These are phyloP conservation scores for Pichia sp. DNA, from an alignment of 1,139 yeast genomes.

Conservation along the genomic window DNA sequence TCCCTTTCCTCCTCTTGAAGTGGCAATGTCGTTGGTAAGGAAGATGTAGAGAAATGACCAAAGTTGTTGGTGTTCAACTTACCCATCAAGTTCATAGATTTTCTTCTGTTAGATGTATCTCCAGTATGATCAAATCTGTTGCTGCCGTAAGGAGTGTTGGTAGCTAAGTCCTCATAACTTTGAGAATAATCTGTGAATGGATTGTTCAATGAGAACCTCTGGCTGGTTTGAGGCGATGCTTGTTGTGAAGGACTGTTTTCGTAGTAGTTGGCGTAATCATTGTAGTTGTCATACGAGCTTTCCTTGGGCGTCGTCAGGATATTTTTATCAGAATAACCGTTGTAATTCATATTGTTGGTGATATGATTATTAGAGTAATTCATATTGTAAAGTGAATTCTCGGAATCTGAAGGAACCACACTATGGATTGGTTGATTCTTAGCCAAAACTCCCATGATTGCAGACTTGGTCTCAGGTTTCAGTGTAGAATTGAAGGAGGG, in stretches of 20 bases:
- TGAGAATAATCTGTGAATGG: constrained; percentile 18
- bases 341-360: neutral
- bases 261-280: constrained; percentile 9
- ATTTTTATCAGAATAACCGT: neutral
- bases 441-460: constrained; percentile 26
- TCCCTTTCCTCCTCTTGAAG: constrained; percentile 15
- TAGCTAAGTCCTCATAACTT: constrained; percentile 13
- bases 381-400: constrained; percentile 14
- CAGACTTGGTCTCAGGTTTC: constrained; percentile 27
- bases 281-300: neutral
- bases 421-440: constrained; percentile 6
- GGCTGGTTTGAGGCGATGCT: neutral
- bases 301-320: neutral
- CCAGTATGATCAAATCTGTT: neutral
- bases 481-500: constrained; percentile 42
- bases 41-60: constrained; percentile 13
- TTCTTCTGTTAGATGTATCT: constrained; percentile 10
- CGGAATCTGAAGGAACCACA: constrained; percentile 20
- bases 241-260: constrained; percentile 1
- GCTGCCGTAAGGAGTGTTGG: neutral
- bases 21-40: constrained; percentile 11
- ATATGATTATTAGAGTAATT: neutral
- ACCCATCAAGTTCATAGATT: constrained; percentile 15
- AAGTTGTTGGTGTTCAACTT: constrained; percentile 9
- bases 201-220: constrained; percentile 11